Conservation (phyloP, 805 yeast genomes). For the Limtongia smithiae region DNA sequence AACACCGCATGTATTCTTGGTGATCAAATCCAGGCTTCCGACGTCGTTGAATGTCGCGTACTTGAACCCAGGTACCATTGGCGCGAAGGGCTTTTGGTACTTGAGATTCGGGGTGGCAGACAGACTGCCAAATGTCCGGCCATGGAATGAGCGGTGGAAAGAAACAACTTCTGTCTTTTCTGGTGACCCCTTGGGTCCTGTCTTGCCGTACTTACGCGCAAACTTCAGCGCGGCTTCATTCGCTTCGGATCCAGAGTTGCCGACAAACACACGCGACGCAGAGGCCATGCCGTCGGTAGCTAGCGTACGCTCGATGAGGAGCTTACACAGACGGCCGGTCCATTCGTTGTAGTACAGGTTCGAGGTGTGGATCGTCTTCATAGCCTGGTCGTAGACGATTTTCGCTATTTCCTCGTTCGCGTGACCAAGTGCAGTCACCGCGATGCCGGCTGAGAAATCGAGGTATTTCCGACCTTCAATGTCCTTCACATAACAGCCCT, state of each 20-base stretch:
- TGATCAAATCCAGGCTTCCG: conserved; percentile 56
- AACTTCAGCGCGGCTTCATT: conserved; percentile 76
- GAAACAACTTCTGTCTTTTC: conserved; percentile 72
- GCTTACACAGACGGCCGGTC: conserved; percentile 73
- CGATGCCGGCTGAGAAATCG: conserved; percentile 94
- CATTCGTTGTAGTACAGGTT: conserved; percentile 81
- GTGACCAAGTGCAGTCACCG: conserved; percentile 94
- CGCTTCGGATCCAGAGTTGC: conserved; percentile 76
- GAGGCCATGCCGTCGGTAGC: conserved; percentile 73
- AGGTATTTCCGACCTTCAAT: conserved; percentile 71
- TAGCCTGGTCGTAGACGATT: conserved; percentile 68
- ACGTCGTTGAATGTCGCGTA: conserved; percentile 63
- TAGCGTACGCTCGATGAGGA: conserved; percentile 65
- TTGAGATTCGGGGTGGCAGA: conserved; percentile 90
- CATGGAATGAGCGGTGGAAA: conserved; percentile 90
- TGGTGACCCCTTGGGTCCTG: conserved; percentile 7
- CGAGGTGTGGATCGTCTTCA: conserved; percentile 73
- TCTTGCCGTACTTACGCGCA: conserved; percentile 75
- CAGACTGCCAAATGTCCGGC: conserved; percentile 90
- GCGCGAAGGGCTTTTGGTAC: conserved; percentile 87
- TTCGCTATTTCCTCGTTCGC: conserved; percentile 69
- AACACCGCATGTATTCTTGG: conserved; percentile 77
- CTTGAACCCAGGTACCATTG: conserved; percentile 84
- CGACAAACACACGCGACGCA: conserved; percentile 66
- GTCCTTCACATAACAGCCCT: conserved; percentile 79